Percentiles rank a stretch among this genome's conserved stretches.
Evolutionary conservation across 176 grass and related monocot genomes (phyloP).

Genomic region (Aegilops longissima): DNA sequence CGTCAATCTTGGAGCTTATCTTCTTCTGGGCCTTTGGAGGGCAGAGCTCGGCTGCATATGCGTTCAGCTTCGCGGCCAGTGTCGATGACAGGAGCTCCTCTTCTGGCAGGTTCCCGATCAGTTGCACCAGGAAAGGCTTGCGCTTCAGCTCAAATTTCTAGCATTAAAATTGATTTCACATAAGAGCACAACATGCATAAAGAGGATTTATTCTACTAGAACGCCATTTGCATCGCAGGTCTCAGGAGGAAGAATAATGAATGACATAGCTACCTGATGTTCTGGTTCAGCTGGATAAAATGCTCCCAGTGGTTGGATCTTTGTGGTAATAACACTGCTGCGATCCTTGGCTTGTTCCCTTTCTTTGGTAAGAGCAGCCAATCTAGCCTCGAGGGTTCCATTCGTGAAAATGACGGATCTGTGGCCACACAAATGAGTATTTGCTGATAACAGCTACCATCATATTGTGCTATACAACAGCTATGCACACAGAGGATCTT

Average conservation of each 20-base stretch:
- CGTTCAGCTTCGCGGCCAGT: conserved; percentile 75
- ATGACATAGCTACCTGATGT: conserved; percentile 71
- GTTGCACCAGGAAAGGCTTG: conserved; percentile 63
- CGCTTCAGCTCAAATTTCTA: conserved; percentile 99
- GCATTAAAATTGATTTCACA: background rate
- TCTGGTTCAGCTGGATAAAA: conserved; percentile 92
- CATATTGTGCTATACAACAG: background rate
- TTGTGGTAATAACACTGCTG: conserved; percentile 69
- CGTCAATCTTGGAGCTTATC: conserved; percentile 75
- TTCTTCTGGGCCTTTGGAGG: conserved; percentile 58
- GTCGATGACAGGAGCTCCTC: conserved; percentile 76
- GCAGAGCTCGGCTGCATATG: conserved; percentile 79
- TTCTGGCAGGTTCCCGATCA: conserved; percentile 81
- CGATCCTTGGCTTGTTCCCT: conserved; percentile 81
- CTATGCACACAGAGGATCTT: background rate
- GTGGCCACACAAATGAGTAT: conserved; percentile 10
- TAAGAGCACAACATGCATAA: background rate
- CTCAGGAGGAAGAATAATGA: background rate
- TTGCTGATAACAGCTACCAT: background rate
- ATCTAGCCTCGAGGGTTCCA: conserved; percentile 63
- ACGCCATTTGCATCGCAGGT: background rate
- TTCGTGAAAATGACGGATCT: conserved; percentile 95
- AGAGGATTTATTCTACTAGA: background rate
- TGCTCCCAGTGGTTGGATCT: conserved; percentile 63
- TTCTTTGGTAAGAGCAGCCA: conserved; percentile 79